phyloP scores from a whole-genome alignment of 768 basidiomycete species.

The Suillus paluster region DNA sequence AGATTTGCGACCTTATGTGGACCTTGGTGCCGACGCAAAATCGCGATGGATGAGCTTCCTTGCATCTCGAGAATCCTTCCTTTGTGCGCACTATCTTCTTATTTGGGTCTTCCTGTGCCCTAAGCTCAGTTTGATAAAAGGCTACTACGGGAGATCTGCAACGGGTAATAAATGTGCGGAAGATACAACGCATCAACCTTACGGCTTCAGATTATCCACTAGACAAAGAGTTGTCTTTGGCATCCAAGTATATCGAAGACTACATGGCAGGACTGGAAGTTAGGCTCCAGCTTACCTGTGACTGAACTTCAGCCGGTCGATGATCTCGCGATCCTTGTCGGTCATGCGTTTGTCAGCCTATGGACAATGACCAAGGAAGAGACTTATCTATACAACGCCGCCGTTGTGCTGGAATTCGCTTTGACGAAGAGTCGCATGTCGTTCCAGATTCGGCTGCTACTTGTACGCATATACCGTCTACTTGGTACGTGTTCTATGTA shows the following conservation, averaged over 20 bases:
- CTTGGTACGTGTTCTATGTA: slow-evolving; percentile 54
- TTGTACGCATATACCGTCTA: slow-evolving; percentile 82
- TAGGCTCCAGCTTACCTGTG: slow-evolving; percentile 66
- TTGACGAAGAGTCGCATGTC: slow-evolving; percentile 74
- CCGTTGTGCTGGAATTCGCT: slow-evolving; percentile 72
- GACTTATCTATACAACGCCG: slow-evolving; percentile 65
- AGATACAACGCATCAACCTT: slow-evolving; percentile 70
- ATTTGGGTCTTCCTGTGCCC: background rate
- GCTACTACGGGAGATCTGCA: slow-evolving; percentile 58
- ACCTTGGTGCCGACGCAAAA: slow-evolving; percentile 51
- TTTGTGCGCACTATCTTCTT: slow-evolving; percentile 46
- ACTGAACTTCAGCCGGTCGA: slow-evolving; percentile 90
- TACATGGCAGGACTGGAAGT: slow-evolving; percentile 70
- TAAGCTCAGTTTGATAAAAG: slow-evolving; percentile 34
- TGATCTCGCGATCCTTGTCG: slow-evolving; percentile 79
- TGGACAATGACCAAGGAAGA: slow-evolving; percentile 64
- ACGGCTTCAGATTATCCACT: slow-evolving; percentile 51
- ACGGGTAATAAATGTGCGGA: slow-evolving; percentile 73
- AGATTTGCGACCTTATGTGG: slow-evolving; percentile 74
- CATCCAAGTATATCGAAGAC: slow-evolving; percentile 54
- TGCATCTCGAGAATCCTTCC: slow-evolving; percentile 46
- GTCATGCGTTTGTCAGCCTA: slow-evolving; percentile 64
- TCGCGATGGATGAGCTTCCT: slow-evolving; percentile 60
- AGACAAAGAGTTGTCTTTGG: slow-evolving; percentile 59
- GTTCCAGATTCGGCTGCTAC: slow-evolving; percentile 75